Evolutionary conservation across 257 asterid genomes (phyloP), one percentile per base, ranked within the genome.

Genomic region (Capsicum rhomboideum): DNA sequence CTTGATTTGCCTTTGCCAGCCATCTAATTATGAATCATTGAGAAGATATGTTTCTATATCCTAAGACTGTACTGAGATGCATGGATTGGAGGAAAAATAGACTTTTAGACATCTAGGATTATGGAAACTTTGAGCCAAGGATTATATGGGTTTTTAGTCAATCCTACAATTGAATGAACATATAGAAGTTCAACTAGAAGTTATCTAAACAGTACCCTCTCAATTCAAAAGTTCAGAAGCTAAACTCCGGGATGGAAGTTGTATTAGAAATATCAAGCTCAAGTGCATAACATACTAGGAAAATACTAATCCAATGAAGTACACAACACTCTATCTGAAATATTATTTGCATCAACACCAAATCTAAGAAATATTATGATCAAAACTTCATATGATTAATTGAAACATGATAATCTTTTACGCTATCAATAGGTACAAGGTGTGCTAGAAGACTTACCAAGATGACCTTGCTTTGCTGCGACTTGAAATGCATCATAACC

Each of bases 401-500:
- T 12, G 21, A 72, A 72, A n/a, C n/a, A n/a, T n/a, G n/a, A n/a
- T n/a, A n/a, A n/a, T n/a, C n/a, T n/a, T n/a, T n/a, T n/a, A n/a
- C n/a, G n/a, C n/a, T n/a, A n/a, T n/a, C n/a, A n/a, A n/a, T n/a
- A n/a, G n/a, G n/a, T n/a, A n/a, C n/a, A n/a, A n/a, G n/a, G n/a
- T n/a, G n/a, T n/a, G n/a, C n/a, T n/a, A n/a, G n/a, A 34, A 34
- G 37, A 74, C 87, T 86, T 68, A 97, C 99, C 99, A 29, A 90
- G 86, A 89, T 95, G 97, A 8, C 98, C 99, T 83, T 95, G 97
- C 90, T 91, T 95, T 37, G 97, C 98, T 58, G 99, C 98, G 58
- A 97, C 91, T 85, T 97, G 99, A 84, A 93, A 95, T 9, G 99
- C 94, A 88, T 97, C 99, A 72, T 83, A 95, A 49, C 98, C 98